Evolutionary conservation across 23 red algal genomes (phyloP).

Genomic region (Cyanidiococcus yangmingshanensis): DNA sequence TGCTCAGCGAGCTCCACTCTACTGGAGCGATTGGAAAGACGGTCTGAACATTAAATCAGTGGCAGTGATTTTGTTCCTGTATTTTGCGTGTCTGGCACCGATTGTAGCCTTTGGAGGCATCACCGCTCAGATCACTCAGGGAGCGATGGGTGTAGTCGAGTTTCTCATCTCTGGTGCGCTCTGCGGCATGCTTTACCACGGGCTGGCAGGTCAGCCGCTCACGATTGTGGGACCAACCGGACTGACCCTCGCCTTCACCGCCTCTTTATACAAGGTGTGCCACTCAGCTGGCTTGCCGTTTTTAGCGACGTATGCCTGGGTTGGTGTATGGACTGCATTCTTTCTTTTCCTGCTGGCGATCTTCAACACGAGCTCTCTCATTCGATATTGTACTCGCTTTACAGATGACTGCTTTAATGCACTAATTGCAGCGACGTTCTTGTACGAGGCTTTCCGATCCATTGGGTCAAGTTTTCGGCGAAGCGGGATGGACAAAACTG

Average conservation of each 20-base stretch:
- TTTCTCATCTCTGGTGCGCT: slow-evolving; percentile 60
- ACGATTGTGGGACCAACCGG: slow-evolving; percentile 87
- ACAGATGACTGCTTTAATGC: slow-evolving; percentile 95
- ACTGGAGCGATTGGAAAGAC: slow-evolving; percentile 58
- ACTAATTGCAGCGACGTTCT: slow-evolving; percentile 82
- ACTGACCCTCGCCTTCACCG: slow-evolving; percentile 83
- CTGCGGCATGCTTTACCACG: slow-evolving; percentile 51
- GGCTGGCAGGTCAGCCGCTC: slow-evolving; percentile 80
- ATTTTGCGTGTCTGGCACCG: slow-evolving; percentile 84
- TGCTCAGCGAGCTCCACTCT: slow-evolving; percentile 43
- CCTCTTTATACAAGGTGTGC: slow-evolving; percentile 65
- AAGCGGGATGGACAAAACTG: slow-evolving; percentile 68
- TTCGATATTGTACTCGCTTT: slow-evolving; percentile 89
- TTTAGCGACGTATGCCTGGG: slow-evolving; percentile 82
- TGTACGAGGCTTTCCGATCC: slow-evolving; percentile 56
- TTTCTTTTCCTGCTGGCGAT: slow-evolving; percentile 60
- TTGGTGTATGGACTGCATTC: slow-evolving; percentile 74
- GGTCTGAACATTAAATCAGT: slow-evolving; percentile 58
- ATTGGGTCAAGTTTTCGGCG: slow-evolving; percentile 33
- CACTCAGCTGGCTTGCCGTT: slow-evolving; percentile 47
- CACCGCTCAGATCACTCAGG: slow-evolving; percentile 65
- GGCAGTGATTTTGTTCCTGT: slow-evolving; percentile 54
- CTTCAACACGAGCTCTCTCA: slow-evolving; percentile 61
- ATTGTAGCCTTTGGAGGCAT: slow-evolving; percentile 83
- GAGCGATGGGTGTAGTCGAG: slow-evolving; percentile 88